Base-by-base conservation (phyloP, 1,139 yeast species). In the Yarrowia galli region DNA sequence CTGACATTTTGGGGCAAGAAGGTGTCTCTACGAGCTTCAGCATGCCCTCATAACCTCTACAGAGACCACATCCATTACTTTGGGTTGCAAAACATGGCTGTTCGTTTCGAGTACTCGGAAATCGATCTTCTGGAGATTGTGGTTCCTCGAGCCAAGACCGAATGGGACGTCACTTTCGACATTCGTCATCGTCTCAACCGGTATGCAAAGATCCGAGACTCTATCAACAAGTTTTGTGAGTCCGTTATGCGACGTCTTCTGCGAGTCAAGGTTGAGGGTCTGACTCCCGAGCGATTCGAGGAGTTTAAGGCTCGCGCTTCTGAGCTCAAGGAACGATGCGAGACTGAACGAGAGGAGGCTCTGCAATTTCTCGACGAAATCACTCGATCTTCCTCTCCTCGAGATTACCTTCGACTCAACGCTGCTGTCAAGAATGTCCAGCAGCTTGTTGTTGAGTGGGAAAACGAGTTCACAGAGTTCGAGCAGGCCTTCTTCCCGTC, bases 401-500 rank as follows among this genome's bases (percentile, higher is more conserved):
- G 89, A 3, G 88, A 87, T 54, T 89, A 89, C 75, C 78, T 95
- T 60, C 84, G 87, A 12, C 79, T 96, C 73, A 95, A 96, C 74
- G 80, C 85, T 0, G 84, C 90, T 2, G 79, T 92, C 28, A 80
- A 96, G 72, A 84, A 84, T 58, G 82, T 95, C 32, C 98, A 95
- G 74, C 93, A 89, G 70, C 80, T 88, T 65, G 96, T 96, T 5
- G 93, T 92, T 28, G 84, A 82, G 63, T 96, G 99, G 99, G 97
- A 95, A 77, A 76, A 79, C 35, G 97, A 90, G 69, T 92, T 96
- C 74, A 84, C 86, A 58, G 91, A 87, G n/a, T 92, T 95, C 78
- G 98, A 91, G 71, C 84, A 84, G 67, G 83, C 82, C 36, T 95
- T 84, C 74, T 84, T 95, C 70, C 98, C 98, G 0, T 88, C 97